Evolutionary conservation across 495 filamentous ascomycete genomes (phyloP), one percentile per base, ranked within the genome.

Genomic region (Oidiodendron maius): DNA sequence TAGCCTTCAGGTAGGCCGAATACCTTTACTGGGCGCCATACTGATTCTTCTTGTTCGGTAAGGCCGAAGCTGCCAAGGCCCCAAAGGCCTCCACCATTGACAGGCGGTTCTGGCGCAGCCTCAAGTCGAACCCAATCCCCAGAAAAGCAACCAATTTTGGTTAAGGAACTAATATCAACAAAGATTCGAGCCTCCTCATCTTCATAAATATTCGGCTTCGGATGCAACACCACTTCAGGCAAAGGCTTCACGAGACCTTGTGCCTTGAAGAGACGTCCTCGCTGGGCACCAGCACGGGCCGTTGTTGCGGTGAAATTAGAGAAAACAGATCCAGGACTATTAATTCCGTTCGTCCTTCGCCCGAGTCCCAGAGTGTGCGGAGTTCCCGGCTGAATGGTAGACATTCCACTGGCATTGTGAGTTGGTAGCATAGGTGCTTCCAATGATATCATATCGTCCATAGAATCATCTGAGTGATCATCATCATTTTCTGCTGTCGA

Each of bases 71-170:
- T 80, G 16, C 74, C 65, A 41, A 76, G 82, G 50, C 66, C 69
- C 67, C 65, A 82, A 63, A 69, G 69, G 61, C 67, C 77, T 52
- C 76, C 65, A 51, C 71, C 67, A 58, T 74, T 72, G 3, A 71
- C 32, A 11, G 78, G 76, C 12, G 84, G 81, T 55, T 87, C 87
- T 32, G 81, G 69, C 12, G 84, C 74, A 1, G 77, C 69, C 66
- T 93, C 87, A 16, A 98, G 70, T 3, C 83, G 78, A n/a, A 96
- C 88, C 93, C 93, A 98, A 59, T 98, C 93, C 12, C 93, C 93
- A 1, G 91, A 96, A 63, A 98, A 98, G 61, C 90, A 96, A 22
- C 89, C 88, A 34, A 97, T 78, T 50, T 87, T 85, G n/a, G 86
- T 80, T 10, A 98, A 67, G 15, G 87, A 83, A 50, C 77, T 84